Base-by-base conservation (phyloP, 1,284 basidiomycete species). In the Veloporphyrellus conicus region DNA sequence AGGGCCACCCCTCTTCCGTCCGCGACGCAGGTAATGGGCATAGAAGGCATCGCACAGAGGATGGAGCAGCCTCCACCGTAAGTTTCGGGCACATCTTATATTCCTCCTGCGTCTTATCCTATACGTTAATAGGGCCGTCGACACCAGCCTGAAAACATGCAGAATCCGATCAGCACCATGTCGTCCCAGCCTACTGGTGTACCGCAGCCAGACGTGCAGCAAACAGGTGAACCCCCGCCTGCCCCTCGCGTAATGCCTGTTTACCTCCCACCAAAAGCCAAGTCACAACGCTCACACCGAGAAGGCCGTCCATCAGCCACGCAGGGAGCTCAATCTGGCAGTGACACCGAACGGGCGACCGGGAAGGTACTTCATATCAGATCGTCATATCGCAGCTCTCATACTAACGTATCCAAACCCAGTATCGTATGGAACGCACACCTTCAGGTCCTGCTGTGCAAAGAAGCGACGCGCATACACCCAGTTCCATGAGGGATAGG, bases 171-270 rank as follows among this genome's bases (percentile, higher is more conserved):
- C 61, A 51, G 42, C 35, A 25, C 49, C 52, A 44, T 55, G 33
- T 51, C 53, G 4, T 40, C 47, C 18, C 63, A 58, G 25, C 29
- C 59, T 25, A 50, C 52, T 33, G 45, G 28, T 25, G 46, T 44
- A 23, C 58, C 67, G 22, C 65, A 52, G 20, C 49, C 49, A 38
- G 52, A 58, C 23, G 43, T 43, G 33, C 60, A 54, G 40, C 54
- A 61, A 22, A 51, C 53, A 64, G 63, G 64, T 57, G 64, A 63
- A 52, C 59, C 66, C 52, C 64, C 64, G 32, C 67, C 67, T 50
- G 67, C 67, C 40, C 65, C 64, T 49, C 65, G 65, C 40, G 65
- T 67, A 52, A 65, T 68, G 54, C 65, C 65, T 54, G 65, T 69
- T 52, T 55, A 68, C 53, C 67, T 68, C 48, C 68, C 67, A 27